Evolutionary conservation across 768 basidiomycete species (phyloP), one percentile per base, ranked within the genome.

Genomic region (Suillus paluster): DNA sequence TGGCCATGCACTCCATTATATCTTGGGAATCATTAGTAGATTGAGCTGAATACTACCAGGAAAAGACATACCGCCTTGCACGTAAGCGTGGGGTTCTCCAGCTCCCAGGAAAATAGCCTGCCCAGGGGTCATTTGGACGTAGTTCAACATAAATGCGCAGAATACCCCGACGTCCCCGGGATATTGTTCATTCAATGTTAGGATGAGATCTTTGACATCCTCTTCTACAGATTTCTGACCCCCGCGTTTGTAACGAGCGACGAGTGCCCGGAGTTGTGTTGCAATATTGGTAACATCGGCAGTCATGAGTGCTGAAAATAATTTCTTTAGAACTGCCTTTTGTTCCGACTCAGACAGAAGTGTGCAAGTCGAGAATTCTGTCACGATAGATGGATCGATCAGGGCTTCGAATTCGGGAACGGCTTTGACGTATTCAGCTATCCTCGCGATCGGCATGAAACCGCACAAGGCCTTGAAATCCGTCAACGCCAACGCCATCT

Each of bases 1-100:
- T 96, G 27, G 97, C 97, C 96, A 99, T 99, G 79, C 95, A 97
- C 72, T 99, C 97, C 71, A 99, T 94, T 75, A 96, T 96, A 71
- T 99, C 97, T 97, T 69, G 5, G 44, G 19, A 12, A 39, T 39
- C 4, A 15, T 25, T n/a, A 39, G 39, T 55, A 11, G n/a, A 11
- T 1, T n/a, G 53, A 19, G 54, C 3, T 55, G 38, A 19, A 55
- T 39, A 39, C 25, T 25, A 25, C 6, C 44, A 44, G 57, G 19
- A 21, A 5, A 58, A 34, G 33, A 64, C 86, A 64, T 68, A 94
- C 96, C 95, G 73, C 97, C 97, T 42, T 85, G 88, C 57, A 99
- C 83, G 74, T 99, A 99, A 0, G 97, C 97, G 67, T 99, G 97
- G 1, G 97, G 97, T 76, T 97, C 95, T 54, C 96, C 93, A 4